These are phyloP conservation scores for Lumnitzera littorea DNA, from an alignment of 345 rosid genomes.

Conservation along the genomic window DNA sequence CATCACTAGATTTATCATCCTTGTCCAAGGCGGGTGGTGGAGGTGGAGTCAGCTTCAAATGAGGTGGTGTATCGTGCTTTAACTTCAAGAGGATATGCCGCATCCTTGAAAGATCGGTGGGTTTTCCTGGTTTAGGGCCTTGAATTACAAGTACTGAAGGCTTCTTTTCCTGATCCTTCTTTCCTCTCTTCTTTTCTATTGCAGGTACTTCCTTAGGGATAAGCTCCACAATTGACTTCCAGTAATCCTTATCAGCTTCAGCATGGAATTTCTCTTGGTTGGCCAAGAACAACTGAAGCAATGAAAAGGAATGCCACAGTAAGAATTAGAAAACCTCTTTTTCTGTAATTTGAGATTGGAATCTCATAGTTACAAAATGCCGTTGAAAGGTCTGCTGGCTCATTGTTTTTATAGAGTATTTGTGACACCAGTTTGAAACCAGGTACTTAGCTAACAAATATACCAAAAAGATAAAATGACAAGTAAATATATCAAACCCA, in stretches of 20 bases:
- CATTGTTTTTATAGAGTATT: too few relatives aligned
- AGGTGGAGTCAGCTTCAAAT: slow-evolving; percentile 47
- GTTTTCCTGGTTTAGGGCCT: slow-evolving; percentile 82
- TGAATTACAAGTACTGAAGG: slow-evolving; percentile 45
- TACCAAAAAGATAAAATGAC: too few relatives aligned
- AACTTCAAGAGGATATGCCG: slow-evolving; percentile 55
- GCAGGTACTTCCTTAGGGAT: slow-evolving; percentile 72
- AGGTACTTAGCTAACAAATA: too few relatives aligned
- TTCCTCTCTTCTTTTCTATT: slow-evolving; percentile 53
- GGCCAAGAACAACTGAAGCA: slow-evolving; percentile 35
- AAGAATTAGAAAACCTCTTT: too few relatives aligned
- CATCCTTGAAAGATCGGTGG: slow-evolving; percentile 74
- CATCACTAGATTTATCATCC: slow-evolving; percentile 22
- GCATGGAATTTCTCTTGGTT: slow-evolving; percentile 53
- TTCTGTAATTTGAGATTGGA: too few relatives aligned
- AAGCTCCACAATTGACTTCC: slow-evolving; percentile 76
- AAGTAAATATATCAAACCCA: too few relatives aligned
- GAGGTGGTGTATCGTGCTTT: slow-evolving; percentile 64
- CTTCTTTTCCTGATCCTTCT: slow-evolving; percentile 65
- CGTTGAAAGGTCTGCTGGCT: too few relatives aligned
- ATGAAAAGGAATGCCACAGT: slow-evolving; percentile 2
- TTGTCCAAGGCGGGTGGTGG: slow-evolving; percentile 21
- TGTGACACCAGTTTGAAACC: too few relatives aligned
- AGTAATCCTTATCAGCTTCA: slow-evolving; percentile 61
- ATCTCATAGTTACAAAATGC: too few relatives aligned